Conservation (phyloP, 345 rosid genomes). For the Arabis hirsuta region DNA sequence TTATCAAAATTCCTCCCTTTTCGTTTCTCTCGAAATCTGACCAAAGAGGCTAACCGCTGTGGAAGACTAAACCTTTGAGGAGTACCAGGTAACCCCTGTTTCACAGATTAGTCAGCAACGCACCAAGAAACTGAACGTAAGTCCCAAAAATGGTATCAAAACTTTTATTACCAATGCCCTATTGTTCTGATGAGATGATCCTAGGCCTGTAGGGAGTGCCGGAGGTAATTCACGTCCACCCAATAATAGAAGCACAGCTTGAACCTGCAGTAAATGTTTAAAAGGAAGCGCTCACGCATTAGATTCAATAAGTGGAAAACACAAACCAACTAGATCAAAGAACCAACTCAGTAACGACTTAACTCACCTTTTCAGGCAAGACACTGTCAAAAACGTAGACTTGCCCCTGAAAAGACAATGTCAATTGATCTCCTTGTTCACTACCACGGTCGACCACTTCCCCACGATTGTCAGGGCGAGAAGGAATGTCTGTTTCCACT, state of each 20-base stretch:
- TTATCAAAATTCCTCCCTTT: constrained; percentile 70
- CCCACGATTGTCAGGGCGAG: constrained; percentile 58
- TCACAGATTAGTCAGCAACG: constrained; percentile 34
- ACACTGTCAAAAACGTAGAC: constrained; percentile 80
- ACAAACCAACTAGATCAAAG: background rate
- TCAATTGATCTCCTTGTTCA: constrained; percentile 64
- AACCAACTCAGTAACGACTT: background rate
- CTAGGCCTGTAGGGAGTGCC: constrained; percentile 41
- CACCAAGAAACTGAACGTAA: background rate
- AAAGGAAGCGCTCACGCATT: background rate
- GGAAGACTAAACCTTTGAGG: constrained; percentile 66
- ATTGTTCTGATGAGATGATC: constrained; percentile 48
- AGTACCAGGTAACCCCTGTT: constrained; percentile 57
- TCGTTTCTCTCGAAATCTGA: constrained; percentile 68
- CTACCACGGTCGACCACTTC: constrained; percentile 47
- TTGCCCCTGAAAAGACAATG: constrained; percentile 76
- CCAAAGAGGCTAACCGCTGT: constrained; percentile 62
- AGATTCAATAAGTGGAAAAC: too few species aligned
- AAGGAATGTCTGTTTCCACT: constrained; percentile 52
- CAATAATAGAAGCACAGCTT: constrained; percentile 64
- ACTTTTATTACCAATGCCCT: constrained; percentile 35
- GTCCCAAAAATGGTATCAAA: background rate
- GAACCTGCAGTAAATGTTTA: constrained; percentile 50
- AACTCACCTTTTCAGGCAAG: constrained; percentile 64
- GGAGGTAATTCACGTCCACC: constrained; percentile 65